Evolutionary conservation across 108 stramenopile species (phyloP), one percentile per base, ranked within the genome.

Genomic region (Conticribra guillardii): DNA sequence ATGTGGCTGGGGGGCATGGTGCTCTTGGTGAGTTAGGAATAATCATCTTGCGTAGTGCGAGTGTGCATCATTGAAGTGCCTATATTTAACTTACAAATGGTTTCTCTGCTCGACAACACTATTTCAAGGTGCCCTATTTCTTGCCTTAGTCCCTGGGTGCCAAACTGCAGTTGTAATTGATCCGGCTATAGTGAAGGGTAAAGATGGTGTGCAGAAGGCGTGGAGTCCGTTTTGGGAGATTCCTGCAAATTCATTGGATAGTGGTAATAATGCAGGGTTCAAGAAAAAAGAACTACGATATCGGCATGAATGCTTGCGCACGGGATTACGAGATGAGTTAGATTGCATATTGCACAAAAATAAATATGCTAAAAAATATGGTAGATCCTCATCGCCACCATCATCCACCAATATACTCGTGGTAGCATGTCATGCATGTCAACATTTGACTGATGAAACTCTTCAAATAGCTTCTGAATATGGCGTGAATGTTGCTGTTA

Each of bases 381-480:
- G 26, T 29, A 15, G 17, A n/a, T 48, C 9, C 14, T 44, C 45
- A 3, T 27, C n/a, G n/a, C 19, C 27, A 30, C 24, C 62, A 11
- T 2, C 1, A 63, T 61, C 67, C 21, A 19, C 73, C 11, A 56
- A 71, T 19, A 78, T 91, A 29, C 72, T 87, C 7, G 86, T 91
- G 9, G 86, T 89, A 14, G 90, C 90, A 8, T 91, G 90, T 64
- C 90, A 91, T 71, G 90, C 90, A 46, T 91, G 90, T 65, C 90
- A 91, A 79, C 90, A 91, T 65, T 60, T 91, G 28, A 85, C 86
- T 1, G 88, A 89, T 22, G 88, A 91, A 71, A 86, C 78, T 17
- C 32, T 91, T 47, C 47, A 78, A 59, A 89, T 91, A 58, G 80
- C 85, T 9, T 80, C 76, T 51, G 69, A 64, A 24, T 87, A 80